Percentiles rank a stretch among this genome's conserved stretches.
These are phyloP conservation scores for Penicillium ochrochloron DNA, from an alignment of 495 filamentous ascomycete genomes.

Conservation along the genomic window DNA sequence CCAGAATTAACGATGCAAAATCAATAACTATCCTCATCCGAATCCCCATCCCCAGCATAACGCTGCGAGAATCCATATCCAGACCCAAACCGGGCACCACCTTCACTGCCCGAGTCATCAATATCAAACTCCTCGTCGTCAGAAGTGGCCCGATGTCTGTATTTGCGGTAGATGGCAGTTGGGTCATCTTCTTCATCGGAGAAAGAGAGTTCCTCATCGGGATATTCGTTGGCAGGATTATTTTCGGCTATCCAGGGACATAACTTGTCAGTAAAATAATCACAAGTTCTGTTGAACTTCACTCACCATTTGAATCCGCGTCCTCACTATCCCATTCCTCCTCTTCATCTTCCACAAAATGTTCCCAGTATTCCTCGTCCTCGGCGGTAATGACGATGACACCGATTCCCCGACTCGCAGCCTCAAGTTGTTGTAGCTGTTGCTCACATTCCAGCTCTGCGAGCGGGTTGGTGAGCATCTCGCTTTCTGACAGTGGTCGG, in stretches of 20 bases:
- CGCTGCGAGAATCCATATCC: slow-evolving; percentile 31
- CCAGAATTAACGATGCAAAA: neutral
- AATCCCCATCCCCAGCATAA: slow-evolving; percentile 35
- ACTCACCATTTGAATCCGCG: slow-evolving; percentile 64
- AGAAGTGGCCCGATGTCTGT: slow-evolving; percentile 42
- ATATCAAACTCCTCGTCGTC: slow-evolving; percentile 63
- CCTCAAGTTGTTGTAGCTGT: slow-evolving; percentile 36
- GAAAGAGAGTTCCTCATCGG: slow-evolving; percentile 64
- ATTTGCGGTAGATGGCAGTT: slow-evolving; percentile 53
- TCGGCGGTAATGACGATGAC: slow-evolving; percentile 63
- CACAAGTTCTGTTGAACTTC: too few relatives aligned
- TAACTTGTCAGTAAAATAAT: neutral
- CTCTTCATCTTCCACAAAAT: slow-evolving; percentile 57
- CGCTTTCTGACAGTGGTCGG: slow-evolving; percentile 39
- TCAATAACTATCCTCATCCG: slow-evolving; percentile 41
- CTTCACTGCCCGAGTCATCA: slow-evolving; percentile 54
- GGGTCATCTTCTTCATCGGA: slow-evolving; percentile 60
- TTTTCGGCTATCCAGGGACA: slow-evolving; percentile 56
- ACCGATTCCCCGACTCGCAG: slow-evolving; percentile 51
- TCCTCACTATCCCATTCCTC: slow-evolving; percentile 66
- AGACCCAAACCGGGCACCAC: slow-evolving; percentile 23
- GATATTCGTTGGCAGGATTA: slow-evolving; percentile 69
- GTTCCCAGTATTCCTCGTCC: slow-evolving; percentile 62
- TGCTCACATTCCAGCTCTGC: slow-evolving; percentile 38
- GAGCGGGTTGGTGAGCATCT: slow-evolving; percentile 40